Base-by-base conservation (phyloP, 2,329 filamentous ascomycete species). In the Incumbomyces delicatus region DNA sequence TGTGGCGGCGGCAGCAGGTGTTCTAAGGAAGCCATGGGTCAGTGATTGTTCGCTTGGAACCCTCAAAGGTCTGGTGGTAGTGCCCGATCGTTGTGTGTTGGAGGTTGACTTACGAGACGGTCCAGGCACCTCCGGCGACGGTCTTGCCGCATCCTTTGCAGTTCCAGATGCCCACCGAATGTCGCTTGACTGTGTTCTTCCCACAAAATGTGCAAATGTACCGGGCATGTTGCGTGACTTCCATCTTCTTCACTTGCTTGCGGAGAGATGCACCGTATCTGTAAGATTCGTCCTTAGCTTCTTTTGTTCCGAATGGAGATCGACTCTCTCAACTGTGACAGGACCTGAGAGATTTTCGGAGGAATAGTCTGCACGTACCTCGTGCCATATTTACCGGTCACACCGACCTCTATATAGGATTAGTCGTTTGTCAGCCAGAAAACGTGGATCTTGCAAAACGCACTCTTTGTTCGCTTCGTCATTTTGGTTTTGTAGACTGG, bases 241-340 rank as follows among this genome's bases (percentile, higher is more conserved):
- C 92, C 85, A 95, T 95, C 86, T 95, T 95, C 87, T 96, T 96
- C 69, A 92, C 84, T 72, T 88, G 89, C 82, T 96, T 96, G 76
- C 89, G 87, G 75, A 96, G 87, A 66, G 92, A 96, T 70, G 92
- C 90, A 89, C 90, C 92, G 75, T 94, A 94, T 81, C 87, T 90
- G 62, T 51, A 30, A n/a, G n/a, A 13, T 10, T 12, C 20, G 13
- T 17, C 32, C 17, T 40, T 22, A 46, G 42, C 13, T 27, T 27
- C 5, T 8, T 27, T 27, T 27, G 22, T 4, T 8, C 22, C 22
- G 22, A 27, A 27, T 8, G 8, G 22, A 27, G 22, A 27, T 27
- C 8, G 22, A 33, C 31, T 14, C 12, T n/a, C 32, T 35, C 3
- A 22, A 13, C 16, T 22, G 18, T 16, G 18, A 8, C 2, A 20